Percentiles rank a stretch among this genome's conserved stretches.
Evolutionary conservation across 73 alveolate species (phyloP).

Genomic region (Blepharisma stoltei): DNA sequence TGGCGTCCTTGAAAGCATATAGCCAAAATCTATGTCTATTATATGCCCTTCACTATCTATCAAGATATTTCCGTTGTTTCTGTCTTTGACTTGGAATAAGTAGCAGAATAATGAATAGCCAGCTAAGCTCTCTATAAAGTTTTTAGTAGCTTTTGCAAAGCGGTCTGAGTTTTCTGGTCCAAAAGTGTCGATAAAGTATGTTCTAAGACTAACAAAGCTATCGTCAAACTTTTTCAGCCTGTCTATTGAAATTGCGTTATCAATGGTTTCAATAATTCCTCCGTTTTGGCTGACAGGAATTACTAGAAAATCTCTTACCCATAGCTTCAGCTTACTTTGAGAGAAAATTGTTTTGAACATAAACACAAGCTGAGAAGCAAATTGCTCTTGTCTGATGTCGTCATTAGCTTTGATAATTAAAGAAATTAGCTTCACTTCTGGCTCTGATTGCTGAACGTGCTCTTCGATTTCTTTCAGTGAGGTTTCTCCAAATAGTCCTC

Average conservation of each 20-base stretch:
- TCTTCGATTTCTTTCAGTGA: no score
- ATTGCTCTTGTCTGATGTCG: constrained; percentile 80
- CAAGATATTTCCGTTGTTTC: constrained; percentile 96
- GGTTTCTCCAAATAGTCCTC: no score
- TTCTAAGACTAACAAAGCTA: constrained; percentile 52
- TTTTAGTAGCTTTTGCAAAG: constrained; percentile 64
- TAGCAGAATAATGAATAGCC: constrained; percentile 92
- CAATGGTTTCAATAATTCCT: constrained; percentile 81
- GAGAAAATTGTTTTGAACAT: constrained; percentile 66
- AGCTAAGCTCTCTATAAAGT: constrained; percentile 70
- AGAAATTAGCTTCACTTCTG: constrained; percentile 50
- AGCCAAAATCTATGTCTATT: constrained; percentile 96
- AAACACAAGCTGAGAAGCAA: constrained; percentile 78
- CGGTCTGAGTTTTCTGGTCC: constrained; percentile 52
- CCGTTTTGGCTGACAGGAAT: constrained; percentile 68
- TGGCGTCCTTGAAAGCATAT: constrained; percentile 86
- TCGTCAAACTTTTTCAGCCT: constrained; percentile 66
- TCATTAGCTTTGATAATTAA: constrained; percentile 79
- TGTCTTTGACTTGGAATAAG: constrained; percentile 88
- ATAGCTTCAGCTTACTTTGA: constrained; percentile 61
- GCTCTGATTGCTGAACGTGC: no score
- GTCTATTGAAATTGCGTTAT: constrained; percentile 74
- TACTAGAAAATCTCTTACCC: constrained; percentile 74
- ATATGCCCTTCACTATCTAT: constrained; percentile 92
- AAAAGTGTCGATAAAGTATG: constrained; percentile 52